Percentiles rank a stretch among this genome's conserved stretches.
These are phyloP conservation scores for Cladosporium halotolerans DNA, from an alignment of 2,329 filamentous ascomycete genomes.

Conservation along the genomic window DNA sequence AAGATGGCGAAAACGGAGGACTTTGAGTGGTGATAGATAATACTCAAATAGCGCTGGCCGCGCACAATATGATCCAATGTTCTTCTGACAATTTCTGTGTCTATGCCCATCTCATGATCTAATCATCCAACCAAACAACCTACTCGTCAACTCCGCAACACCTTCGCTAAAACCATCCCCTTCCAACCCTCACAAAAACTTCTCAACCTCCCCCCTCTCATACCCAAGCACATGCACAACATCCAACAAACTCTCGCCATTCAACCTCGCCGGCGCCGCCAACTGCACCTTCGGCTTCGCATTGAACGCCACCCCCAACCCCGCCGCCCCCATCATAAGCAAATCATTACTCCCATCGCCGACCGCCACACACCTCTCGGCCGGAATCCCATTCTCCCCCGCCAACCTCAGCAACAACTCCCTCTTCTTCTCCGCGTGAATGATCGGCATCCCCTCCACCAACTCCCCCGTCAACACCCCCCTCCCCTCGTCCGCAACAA, in stretches of 20 bases:
- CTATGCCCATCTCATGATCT: not conserved
- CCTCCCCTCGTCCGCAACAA: constrained; percentile 53
- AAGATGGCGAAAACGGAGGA: constrained; percentile 17
- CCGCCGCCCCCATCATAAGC: constrained; percentile 69
- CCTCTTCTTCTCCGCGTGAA: constrained; percentile 69
- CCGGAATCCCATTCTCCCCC: constrained; percentile 55
- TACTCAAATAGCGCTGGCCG: too few species aligned
- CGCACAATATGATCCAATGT: too few species aligned
- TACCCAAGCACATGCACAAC: constrained; percentile 65
- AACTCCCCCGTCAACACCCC: constrained; percentile 64
- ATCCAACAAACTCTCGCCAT: constrained; percentile 64
- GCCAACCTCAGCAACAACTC: constrained; percentile 67
- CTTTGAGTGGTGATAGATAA: constrained; percentile 21
- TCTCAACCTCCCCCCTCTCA: constrained; percentile 26
- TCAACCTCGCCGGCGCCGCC: constrained; percentile 66
- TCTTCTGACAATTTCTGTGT: not conserved
- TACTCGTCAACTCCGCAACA: too few species aligned
- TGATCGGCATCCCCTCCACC: constrained; percentile 61
- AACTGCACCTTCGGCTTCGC: constrained; percentile 77
- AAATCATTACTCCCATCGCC: constrained; percentile 81
- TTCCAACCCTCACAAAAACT: constrained; percentile 13
- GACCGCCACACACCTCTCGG: constrained; percentile 65
- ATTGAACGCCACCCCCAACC: constrained; percentile 75
- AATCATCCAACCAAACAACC: too few species aligned
- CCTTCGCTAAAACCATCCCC: too few species aligned